Evolutionary conservation across 2,329 filamentous ascomycete species (phyloP).

Genomic region (Geosmithia morbida): DNA sequence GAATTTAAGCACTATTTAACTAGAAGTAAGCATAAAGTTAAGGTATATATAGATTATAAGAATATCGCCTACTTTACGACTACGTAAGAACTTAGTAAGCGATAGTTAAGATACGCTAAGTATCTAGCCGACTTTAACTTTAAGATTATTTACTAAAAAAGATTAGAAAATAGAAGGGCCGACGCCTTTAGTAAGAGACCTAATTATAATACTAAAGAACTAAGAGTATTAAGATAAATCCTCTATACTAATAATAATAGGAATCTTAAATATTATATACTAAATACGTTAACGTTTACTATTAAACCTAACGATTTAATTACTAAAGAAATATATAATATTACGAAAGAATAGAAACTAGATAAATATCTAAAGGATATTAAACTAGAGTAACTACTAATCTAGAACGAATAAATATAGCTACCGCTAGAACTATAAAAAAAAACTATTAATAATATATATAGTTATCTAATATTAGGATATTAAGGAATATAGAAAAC

Average conservation of each 20-base stretch:
- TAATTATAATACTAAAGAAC: conserved; percentile 2
- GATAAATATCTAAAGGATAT: too few species aligned
- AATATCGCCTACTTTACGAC: conserved; percentile 8
- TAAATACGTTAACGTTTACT: neutral
- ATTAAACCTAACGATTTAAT: neutral
- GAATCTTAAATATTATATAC: neutral
- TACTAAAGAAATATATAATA: too few species aligned
- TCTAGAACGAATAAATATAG: conserved; percentile 3
- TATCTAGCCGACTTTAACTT: conserved; percentile 6
- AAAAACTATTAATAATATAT: conserved; percentile 3
- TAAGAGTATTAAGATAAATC: conserved; percentile 4
- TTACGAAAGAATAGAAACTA: too few species aligned
- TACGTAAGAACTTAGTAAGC: conserved; percentile 6
- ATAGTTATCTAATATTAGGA: neutral
- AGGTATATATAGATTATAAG: conserved; percentile 7
- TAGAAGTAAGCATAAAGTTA: neutral
- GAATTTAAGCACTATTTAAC: neutral
- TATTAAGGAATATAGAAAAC: conserved; percentile 1
- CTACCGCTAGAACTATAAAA: conserved; percentile 1
- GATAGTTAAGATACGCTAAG: conserved; percentile 6
- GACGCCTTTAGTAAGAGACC: conserved; percentile 3
- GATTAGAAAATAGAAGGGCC: conserved; percentile 4
- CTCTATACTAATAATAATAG: conserved; percentile 1
- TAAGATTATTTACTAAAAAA: conserved; percentile 6
- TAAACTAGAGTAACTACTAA: too few species aligned